Percentiles rank a stretch among this genome's conserved stretches.
Conservation (phyloP, 768 basidiomycete genomes). For the Boletus patriciae region DNA sequence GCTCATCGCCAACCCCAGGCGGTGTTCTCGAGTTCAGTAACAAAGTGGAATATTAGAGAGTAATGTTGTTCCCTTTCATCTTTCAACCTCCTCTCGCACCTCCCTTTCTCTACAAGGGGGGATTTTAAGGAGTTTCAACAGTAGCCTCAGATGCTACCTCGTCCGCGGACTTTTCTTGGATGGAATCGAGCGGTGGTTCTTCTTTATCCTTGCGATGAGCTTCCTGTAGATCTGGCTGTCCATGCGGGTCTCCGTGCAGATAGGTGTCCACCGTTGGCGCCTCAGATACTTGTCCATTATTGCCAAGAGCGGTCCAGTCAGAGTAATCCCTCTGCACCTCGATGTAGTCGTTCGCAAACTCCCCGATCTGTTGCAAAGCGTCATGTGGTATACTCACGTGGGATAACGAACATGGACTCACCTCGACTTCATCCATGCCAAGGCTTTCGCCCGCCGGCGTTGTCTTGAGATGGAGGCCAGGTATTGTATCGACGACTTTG, state of each 20-base stretch:
- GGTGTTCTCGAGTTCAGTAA: background rate
- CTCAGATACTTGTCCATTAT: slow-evolving; percentile 5
- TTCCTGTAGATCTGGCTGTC: slow-evolving; percentile 31
- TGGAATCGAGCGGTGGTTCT: slow-evolving; percentile 13
- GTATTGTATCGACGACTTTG: slow-evolving; percentile 54
- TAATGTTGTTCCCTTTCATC: background rate
- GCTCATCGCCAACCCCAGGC: too few relatives aligned
- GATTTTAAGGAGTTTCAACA: background rate
- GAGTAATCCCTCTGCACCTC: slow-evolving; percentile 66
- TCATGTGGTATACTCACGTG: background rate
- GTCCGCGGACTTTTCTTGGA: slow-evolving; percentile 16
- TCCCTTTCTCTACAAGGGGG: background rate
- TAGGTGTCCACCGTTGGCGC: slow-evolving; percentile 12
- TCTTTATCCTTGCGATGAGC: slow-evolving; percentile 5
- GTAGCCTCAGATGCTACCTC: background rate
- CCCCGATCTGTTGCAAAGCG: slow-evolving; percentile 49
- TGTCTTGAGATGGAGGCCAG: slow-evolving; percentile 55
- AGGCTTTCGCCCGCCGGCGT: slow-evolving; percentile 56
- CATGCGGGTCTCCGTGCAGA: slow-evolving; percentile 40
- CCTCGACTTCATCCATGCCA: slow-evolving; percentile 74
- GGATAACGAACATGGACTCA: slow-evolving; percentile 28
- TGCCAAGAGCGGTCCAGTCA: slow-evolving; percentile 45
- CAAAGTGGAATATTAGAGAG: background rate
- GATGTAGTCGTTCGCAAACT: slow-evolving; percentile 68
- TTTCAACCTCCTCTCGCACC: background rate